Evolutionary conservation across 106 monocot genomes (phyloP).

Genomic region (Dioscorea alata): DNA sequence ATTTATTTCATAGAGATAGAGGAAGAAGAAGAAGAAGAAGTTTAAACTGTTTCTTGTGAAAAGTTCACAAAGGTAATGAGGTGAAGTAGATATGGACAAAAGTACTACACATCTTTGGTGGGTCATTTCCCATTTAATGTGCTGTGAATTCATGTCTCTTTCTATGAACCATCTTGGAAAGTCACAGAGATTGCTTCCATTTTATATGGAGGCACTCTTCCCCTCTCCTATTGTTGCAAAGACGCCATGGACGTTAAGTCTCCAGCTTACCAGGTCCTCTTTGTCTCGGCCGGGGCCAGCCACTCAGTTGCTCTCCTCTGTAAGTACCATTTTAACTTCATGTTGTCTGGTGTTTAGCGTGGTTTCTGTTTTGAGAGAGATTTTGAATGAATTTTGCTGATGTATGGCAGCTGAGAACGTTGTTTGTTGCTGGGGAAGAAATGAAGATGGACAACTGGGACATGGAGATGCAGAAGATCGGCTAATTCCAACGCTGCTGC

Average conservation of each 20-base stretch:
- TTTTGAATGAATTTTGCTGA: background rate
- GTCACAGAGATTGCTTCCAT: too few relatives aligned
- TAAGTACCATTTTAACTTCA: conserved; percentile 10
- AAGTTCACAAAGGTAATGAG: too few relatives aligned
- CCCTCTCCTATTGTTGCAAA: background rate
- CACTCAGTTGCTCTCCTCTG: conserved; percentile 50
- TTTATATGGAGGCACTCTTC: background rate
- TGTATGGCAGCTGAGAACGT: conserved; percentile 50
- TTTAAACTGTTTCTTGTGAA: too few relatives aligned
- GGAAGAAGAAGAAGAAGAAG: too few relatives aligned
- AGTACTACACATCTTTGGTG: too few relatives aligned
- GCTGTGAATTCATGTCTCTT: too few relatives aligned
- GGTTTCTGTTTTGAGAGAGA: background rate
- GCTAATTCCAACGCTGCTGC: conserved; percentile 58
- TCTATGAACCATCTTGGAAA: too few relatives aligned
- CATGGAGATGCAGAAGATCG: conserved; percentile 89
- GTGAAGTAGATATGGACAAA: too few relatives aligned
- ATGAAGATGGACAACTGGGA: conserved; percentile 91
- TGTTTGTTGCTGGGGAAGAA: conserved; percentile 87
- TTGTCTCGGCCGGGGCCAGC: conserved; percentile 54
- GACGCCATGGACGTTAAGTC: conserved; percentile 5
- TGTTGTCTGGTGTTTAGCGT: too few relatives aligned
- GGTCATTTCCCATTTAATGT: too few relatives aligned
- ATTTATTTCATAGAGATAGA: too few relatives aligned
- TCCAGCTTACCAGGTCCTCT: conserved; percentile 43